Evolutionary conservation across 208 protist species (phyloP), one percentile per base, ranked within the genome.

Genomic region (Strigomonas galati): DNA sequence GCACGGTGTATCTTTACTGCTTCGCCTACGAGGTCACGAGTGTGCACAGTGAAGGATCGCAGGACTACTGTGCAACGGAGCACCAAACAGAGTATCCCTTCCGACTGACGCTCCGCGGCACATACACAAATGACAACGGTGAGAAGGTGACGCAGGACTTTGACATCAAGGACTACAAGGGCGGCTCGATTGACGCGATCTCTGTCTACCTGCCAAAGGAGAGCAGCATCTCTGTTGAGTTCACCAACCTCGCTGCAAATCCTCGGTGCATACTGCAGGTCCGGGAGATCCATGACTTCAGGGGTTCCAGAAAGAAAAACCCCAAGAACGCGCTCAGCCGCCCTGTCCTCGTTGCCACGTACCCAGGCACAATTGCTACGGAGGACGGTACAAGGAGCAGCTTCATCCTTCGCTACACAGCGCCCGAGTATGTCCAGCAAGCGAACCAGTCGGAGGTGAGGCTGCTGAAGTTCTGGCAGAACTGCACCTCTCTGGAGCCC

Each of bases 11-110:
- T n/a, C 26, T 93, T 23, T 37, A 52, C 24, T 93, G 87, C 64
- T 66, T 93, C 52, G 81, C 84, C 4, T 85, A 82, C 58, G 84
- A 93, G 56, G 76, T 93, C 19, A 74, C 57, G 1, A 85, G 77
- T 12, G 48, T 82, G 2, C 69, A 28, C 32, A 75, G 68, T 44
- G 67, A 68, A 2, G 68, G 81, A 53, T 62, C 4, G 17, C 37
- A 69, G 17, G 87, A 90, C 54, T 70, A 86, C 53, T 93, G 87
- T 64, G 31, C 62, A 2, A 66, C 91, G 21, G 28, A 37, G 19
- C 82, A 88, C 60, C 84, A 90, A 61, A 89, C 87, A 9, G 78
- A 90, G 35, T 93, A 89, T 57, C 51, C 65, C 1, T 84, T 85
- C 61, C 43, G 57, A 4, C 64, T 93, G 54, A 51, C 68, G 19